Base-by-base conservation (phyloP, 768 basidiomycete species). In the Lentinula raphanica region DNA sequence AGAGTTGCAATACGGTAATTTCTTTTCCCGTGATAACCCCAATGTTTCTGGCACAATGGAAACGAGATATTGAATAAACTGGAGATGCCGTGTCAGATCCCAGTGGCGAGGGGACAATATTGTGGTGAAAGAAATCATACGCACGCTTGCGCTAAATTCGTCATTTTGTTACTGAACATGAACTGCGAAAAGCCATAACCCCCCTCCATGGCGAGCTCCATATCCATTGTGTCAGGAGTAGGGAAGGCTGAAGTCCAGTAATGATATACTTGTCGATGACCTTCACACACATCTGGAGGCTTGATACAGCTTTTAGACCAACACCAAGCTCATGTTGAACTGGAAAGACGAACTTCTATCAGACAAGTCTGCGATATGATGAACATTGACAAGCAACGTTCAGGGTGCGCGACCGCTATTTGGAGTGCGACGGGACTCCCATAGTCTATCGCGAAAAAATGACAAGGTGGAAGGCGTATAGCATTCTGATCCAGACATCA, bases 41-140 rank as follows among this genome's bases (percentile, higher is more conserved):
- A 67, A 39, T 62, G 63, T 23, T 59, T 62, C 35, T 57, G 56
- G n/a, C 40, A 46, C 44, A 57, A 8, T 12, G 44, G 56, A 39
- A 48, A 46, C 19, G 54, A 44, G 31, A 8, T 7, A 35, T 56
- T 42, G 31, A 56, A 44, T 46, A 49, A 19, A 25, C 44, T 56
- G n/a, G 42, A 13, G 28, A 25, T 12, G 32, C 11, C 2, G 44
- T 5, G 19, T 38, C n/a, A 35, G 17, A 8, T 15, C 5, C 8
- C 21, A 56, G 25, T 11, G 44, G 13, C 15, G 23, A 28, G 45
- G 21, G 32, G 42, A 6, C n/a, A n/a, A n/a, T n/a, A n/a, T n/a
- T n/a, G n/a, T n/a, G n/a, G n/a, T n/a, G n/a, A n/a, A n/a, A n/a
- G n/a, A n/a, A n/a, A n/a, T n/a, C n/a, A 23, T 56, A 49, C 56